Evolutionary conservation across 2,329 filamentous ascomycete species (phyloP).

Genomic region (Pseudogymnoascus sp.): DNA sequence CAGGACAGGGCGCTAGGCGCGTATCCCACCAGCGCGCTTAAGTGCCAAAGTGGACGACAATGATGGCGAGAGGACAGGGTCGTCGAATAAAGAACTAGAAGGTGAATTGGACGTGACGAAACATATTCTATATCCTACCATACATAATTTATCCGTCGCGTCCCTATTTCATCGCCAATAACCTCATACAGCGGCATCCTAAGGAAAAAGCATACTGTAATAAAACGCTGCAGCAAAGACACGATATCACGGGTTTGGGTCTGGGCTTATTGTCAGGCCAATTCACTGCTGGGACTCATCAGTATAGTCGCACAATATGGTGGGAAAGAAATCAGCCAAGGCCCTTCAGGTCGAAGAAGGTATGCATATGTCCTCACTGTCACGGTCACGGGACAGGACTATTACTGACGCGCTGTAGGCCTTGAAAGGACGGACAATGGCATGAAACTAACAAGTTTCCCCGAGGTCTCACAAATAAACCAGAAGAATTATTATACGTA

Average conservation of each 20-base stretch:
- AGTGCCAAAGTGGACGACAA: conserved; percentile 8
- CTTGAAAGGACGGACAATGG: conserved; percentile 96
- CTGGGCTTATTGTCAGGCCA: background rate
- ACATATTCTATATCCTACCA: conserved; percentile 6
- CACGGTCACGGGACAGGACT: conserved; percentile 1
- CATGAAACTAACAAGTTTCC: conserved; percentile 93
- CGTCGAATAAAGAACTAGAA: background rate
- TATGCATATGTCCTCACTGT: conserved; percentile 13
- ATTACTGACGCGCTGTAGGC: conserved; percentile 43
- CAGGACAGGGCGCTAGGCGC: conserved; percentile 1
- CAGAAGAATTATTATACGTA: conserved; percentile 99
- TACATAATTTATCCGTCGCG: background rate
- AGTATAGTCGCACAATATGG: conserved; percentile 21
- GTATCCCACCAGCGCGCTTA: conserved; percentile 8
- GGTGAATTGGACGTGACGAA: conserved; percentile 5
- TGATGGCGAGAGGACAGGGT: conserved; percentile 1
- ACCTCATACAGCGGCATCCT: background rate
- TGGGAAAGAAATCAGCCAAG: conserved; percentile 30
- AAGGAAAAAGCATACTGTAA: background rate
- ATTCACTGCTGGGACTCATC: background rate
- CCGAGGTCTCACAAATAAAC: conserved; percentile 86
- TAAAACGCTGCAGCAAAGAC: background rate
- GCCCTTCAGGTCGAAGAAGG: conserved; percentile 30
- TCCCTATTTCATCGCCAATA: background rate
- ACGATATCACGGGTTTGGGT: background rate